phyloP scores from a whole-genome alignment of 768 basidiomycete genomes.

The Pleurotus pulmonarius region DNA sequence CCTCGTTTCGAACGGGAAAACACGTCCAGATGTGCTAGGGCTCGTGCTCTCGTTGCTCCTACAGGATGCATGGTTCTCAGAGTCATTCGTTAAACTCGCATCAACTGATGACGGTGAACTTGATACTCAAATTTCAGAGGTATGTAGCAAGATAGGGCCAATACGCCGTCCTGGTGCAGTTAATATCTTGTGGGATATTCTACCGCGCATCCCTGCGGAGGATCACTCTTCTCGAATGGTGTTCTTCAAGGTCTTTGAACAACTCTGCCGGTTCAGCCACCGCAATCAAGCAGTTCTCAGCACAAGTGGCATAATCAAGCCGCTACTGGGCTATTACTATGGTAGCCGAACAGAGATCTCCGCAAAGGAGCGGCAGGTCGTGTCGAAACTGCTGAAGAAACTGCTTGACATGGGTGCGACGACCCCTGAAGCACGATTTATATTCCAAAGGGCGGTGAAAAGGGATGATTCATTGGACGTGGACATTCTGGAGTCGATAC shows the following conservation, averaged over 20 bases:
- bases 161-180: constrained; percentile 63
- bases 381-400: constrained; percentile 62
- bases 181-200: constrained; percentile 51
- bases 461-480: constrained; percentile 49
- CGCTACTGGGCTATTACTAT: constrained; percentile 42
- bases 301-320: constrained; percentile 49
- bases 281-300: constrained; percentile 68
- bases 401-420: constrained; percentile 74
- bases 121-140: constrained; percentile 35
- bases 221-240: constrained; percentile 45
- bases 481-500: constrained; percentile 68
- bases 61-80: constrained; percentile 55
- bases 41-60: constrained; percentile 66
- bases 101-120: constrained; percentile 30
- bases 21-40: constrained; percentile 56
- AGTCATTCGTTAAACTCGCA: constrained; percentile 50
- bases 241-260: constrained; percentile 60
- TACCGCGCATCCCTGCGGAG: constrained; percentile 29
- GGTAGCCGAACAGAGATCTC: constrained; percentile 13
- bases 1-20: constrained; percentile 43
- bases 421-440: constrained; percentile 55
- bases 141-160: constrained; percentile 40
- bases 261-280: constrained; percentile 56
- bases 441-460: constrained; percentile 57
- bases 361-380: constrained; percentile 50